Base-by-base conservation (phyloP, 306 rosid genomes). In the Hylodesmum podocarpum region DNA sequence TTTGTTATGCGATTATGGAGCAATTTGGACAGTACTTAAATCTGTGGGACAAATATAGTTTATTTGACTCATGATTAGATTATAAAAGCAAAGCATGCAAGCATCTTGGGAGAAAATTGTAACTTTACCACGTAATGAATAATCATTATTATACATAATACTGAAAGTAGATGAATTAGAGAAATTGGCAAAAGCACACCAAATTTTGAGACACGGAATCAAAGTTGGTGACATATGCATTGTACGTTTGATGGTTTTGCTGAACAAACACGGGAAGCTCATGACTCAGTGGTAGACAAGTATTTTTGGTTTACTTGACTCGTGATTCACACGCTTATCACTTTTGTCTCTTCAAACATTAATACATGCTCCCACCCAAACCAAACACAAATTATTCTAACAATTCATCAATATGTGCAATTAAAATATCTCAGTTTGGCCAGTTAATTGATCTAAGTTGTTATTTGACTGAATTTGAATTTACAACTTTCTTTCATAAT, bases 221-320 rank as follows among this genome's bases (percentile, higher is more conserved):
- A 41, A 40, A 29, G 57, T 37, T 51, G 50, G 67, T 37, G 72
- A 70, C 5, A 25, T 64, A 21, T 29, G 36, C 57, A 18, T n/a
- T 47, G 24, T 29, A 19, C 50, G 16, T 39, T 54, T 8, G 40
- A 40, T 57, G 70, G 70, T n/a, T 70, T 79, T 71, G 37, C 73
- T 14, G 22, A 40, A 66, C 58, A 19, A 29, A 63, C 74, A 69
- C 31, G 51, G 40, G 18, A 33, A 77, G 57, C 14, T 55, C n/a
- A n/a, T n/a, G 59, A 31, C 41, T 39, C 14, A 33, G 54, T n/a
- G 50, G 44, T 31, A 36, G 72, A 47, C 78, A 9, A 51, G 64
- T 12, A 54, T 11, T 46, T 59, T 34, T 51, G 58, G 46, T 62
- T 63, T 62, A 27, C 41, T 73, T 39, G 11, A 55, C 39, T 41